phyloP scores from a whole-genome alignment of 2,329 filamentous ascomycete genomes.

The Zymoseptoria tritici region DNA sequence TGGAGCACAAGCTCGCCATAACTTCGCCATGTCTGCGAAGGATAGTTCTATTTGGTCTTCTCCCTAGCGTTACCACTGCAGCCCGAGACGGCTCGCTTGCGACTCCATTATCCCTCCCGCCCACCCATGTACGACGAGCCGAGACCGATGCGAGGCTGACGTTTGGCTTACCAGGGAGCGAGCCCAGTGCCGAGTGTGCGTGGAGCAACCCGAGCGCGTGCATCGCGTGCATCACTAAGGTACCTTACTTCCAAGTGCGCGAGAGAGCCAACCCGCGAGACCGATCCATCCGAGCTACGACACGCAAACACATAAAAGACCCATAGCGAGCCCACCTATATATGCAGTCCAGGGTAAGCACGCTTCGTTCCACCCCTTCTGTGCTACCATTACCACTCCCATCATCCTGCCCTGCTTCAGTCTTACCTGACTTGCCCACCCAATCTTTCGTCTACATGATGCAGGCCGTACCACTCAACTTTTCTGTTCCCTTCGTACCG shows the following conservation, averaged over 20 bases:
- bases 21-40: conserved; percentile 15
- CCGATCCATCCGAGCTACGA: not conserved
- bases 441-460: not conserved
- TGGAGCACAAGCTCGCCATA: conserved; percentile 20
- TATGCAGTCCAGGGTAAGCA: conserved; percentile 15
- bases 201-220: conserved; percentile 4
- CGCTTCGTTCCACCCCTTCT: conserved; percentile 7
- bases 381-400: conserved; percentile 7
- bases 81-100: conserved; percentile 18
- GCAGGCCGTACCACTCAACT: not conserved
- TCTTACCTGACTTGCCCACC: not conserved
- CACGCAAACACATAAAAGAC: conserved; percentile 13
- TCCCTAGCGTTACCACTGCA: conserved; percentile 13
- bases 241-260: not conserved
- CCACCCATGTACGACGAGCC: not conserved
- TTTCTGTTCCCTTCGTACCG: conserved; percentile 13
- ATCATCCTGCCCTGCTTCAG: not conserved
- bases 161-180: conserved; percentile 6
- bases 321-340: conserved; percentile 5
- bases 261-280: not conserved
- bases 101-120: not conserved
- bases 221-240: too few relatives aligned
- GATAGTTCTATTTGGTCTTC: conserved; percentile 13
- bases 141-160: conserved; percentile 9
- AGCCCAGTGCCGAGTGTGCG: conserved; percentile 8